phyloP scores from a whole-genome alignment of 805 yeast genomes.

The Jamesozyma gamospora region DNA sequence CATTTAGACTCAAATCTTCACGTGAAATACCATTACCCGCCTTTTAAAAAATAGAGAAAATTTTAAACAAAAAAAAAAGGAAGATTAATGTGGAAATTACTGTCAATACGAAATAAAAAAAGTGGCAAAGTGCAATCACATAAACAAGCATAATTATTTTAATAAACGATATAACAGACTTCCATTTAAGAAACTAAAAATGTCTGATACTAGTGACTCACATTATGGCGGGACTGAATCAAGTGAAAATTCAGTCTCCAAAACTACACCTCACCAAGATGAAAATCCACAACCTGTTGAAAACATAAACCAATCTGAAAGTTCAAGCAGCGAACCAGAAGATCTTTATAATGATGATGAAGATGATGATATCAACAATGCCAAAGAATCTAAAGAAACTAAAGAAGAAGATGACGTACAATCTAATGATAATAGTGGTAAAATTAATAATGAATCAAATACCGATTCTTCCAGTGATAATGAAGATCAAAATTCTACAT shows the following conservation, averaged over 20 bases:
- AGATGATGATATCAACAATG: neutral
- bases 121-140: neutral
- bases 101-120: neutral
- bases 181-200: neutral
- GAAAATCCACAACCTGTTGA: neutral
- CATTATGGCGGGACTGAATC: neutral
- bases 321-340: slow-evolving; percentile 1
- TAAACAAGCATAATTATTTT: too few species aligned
- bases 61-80: neutral
- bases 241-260: neutral
- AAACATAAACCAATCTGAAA: slow-evolving; percentile 2
- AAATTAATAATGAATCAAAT: neutral
- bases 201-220: neutral
- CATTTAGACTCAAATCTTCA: too few species aligned
- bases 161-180: too few species aligned
- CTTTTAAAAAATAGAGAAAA: neutral
- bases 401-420: neutral
- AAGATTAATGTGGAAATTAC: too few species aligned
- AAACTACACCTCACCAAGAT: neutral
- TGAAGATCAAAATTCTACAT: neutral
- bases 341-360: neutral
- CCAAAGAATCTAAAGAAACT: neutral
- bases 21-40: neutral
- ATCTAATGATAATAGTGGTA: neutral
- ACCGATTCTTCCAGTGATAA: neutral